A percentile compares a stretch with the other conserved stretches of the same genome.
Conservation (phyloP, 257 asterid genomes). For the Ballota nigra region DNA sequence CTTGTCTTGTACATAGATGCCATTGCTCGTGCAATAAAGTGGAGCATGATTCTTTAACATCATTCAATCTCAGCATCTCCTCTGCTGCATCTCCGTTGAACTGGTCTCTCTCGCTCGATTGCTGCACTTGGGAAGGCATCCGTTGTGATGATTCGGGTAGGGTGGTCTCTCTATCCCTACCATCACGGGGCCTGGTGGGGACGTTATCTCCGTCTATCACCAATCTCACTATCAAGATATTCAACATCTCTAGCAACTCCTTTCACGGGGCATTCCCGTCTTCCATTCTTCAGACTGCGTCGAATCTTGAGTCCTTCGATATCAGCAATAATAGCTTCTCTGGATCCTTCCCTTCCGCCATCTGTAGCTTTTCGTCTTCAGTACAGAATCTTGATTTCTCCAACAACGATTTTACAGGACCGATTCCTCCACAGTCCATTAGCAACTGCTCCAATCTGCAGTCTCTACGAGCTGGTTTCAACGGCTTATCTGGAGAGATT, state of each 20-base stretch:
- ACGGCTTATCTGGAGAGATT: conserved; percentile 53
- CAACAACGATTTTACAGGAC: conserved; percentile 55
- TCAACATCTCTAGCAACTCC: conserved; percentile 66
- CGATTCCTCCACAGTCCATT: conserved; percentile 38
- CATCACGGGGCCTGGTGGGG: conserved; percentile 61
- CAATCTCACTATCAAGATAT: conserved; percentile 39
- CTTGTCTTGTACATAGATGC: conserved; percentile 30
- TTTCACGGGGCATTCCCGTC: conserved; percentile 45
- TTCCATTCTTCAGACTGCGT: conserved; percentile 44
- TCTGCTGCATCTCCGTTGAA: conserved; percentile 50
- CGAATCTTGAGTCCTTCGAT: conserved; percentile 46
- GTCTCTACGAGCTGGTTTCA: conserved; percentile 62
- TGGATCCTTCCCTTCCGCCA: conserved; percentile 54
- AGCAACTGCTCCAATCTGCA: conserved; percentile 48
- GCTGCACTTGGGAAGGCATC: conserved; percentile 93
- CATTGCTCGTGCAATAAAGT: conserved; percentile 48
- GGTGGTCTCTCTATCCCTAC: conserved; percentile 52
- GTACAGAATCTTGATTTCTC: conserved; percentile 59
- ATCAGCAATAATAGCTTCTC: conserved; percentile 67
- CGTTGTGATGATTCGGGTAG: conserved; percentile 53
- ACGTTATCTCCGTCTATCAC: conserved; percentile 38
- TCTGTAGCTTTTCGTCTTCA: conserved; percentile 46
- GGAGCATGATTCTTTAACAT: conserved; percentile 47
- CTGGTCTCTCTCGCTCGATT: conserved; percentile 60
- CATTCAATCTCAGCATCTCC: conserved; percentile 37